A percentile compares a stretch with the other conserved stretches of the same genome.
Evolutionary conservation across 306 rosid genomes (phyloP).

Genomic region (Dryas alaskensis): DNA sequence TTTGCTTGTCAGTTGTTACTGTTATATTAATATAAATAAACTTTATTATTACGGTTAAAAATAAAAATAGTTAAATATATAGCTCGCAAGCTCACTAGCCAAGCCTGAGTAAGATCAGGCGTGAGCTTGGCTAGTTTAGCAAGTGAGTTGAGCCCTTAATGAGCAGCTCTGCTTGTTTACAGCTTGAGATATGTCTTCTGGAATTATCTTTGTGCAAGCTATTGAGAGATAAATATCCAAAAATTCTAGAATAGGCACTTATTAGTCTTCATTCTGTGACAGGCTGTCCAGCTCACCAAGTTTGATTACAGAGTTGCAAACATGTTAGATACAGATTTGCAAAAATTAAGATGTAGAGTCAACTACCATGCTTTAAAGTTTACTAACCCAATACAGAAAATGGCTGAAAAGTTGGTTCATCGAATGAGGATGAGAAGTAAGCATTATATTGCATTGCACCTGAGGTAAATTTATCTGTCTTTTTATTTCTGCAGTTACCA

Average conservation of each 20-base stretch:
- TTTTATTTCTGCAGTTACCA: constrained; percentile 15
- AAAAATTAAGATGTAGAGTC: constrained; percentile 93
- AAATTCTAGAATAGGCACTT: constrained; percentile 33
- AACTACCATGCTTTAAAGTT: constrained; percentile 92
- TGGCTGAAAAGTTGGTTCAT: constrained; percentile 75
- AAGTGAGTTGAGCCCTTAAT: background rate
- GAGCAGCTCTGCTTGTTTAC: background rate
- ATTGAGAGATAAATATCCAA: background rate
- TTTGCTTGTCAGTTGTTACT: background rate
- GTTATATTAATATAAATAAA: too few species aligned
- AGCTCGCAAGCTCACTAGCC: too few species aligned
- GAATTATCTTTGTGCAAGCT: background rate
- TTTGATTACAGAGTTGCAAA: constrained; percentile 98
- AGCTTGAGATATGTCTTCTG: constrained; percentile 1
- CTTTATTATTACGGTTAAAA: too few species aligned
- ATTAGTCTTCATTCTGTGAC: constrained; percentile 41
- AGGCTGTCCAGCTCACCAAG: constrained; percentile 93
- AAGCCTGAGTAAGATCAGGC: background rate
- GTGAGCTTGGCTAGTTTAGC: background rate
- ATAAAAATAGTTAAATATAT: too few species aligned
- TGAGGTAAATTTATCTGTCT: constrained; percentile 59
- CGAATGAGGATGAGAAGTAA: constrained; percentile 79
- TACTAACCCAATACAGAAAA: constrained; percentile 58
- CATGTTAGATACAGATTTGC: constrained; percentile 79
- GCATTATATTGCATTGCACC: constrained; percentile 83